Evolutionary conservation across 2,329 filamentous ascomycete species (phyloP).

Genomic region (Colletotrichum brevisporum): DNA sequence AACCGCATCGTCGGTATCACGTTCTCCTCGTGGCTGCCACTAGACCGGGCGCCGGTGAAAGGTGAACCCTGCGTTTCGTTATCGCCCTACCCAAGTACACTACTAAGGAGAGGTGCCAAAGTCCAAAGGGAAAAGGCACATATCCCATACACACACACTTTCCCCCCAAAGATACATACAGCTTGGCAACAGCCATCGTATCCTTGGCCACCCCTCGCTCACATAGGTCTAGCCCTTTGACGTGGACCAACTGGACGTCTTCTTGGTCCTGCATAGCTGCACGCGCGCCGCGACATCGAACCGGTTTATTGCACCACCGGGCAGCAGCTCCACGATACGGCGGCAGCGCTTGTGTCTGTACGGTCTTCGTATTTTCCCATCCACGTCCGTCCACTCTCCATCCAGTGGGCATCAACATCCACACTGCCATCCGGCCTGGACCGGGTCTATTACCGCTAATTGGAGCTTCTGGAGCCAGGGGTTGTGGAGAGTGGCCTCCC

Average conservation of each 20-base stretch:
- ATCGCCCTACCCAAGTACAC: conserved; percentile 23
- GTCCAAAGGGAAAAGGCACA: no score
- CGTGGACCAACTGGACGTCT: conserved; percentile 35
- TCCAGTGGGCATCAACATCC: neutral
- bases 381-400: conserved; percentile 17
- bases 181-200: conserved; percentile 9
- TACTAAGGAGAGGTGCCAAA: no score
- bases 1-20: conserved; percentile 38
- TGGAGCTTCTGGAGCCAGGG: conserved; percentile 32
- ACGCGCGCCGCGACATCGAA: conserved; percentile 21
- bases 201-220: neutral
- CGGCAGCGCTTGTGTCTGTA: no score
- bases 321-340: conserved; percentile 14
- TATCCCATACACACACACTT: no score
- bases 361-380: neutral
- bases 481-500: conserved; percentile 26
- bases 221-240: conserved; percentile 16
- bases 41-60: conserved; percentile 34
- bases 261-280: conserved; percentile 9
- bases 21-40: conserved; percentile 26
- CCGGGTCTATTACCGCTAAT: conserved; percentile 32
- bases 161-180: conserved; percentile 24
- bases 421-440: conserved; percentile 31
- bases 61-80: conserved; percentile 30
- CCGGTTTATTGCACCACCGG: conserved; percentile 39